Base-by-base conservation (phyloP, 345 rosid species). In the Passiflora organensis region DNA sequence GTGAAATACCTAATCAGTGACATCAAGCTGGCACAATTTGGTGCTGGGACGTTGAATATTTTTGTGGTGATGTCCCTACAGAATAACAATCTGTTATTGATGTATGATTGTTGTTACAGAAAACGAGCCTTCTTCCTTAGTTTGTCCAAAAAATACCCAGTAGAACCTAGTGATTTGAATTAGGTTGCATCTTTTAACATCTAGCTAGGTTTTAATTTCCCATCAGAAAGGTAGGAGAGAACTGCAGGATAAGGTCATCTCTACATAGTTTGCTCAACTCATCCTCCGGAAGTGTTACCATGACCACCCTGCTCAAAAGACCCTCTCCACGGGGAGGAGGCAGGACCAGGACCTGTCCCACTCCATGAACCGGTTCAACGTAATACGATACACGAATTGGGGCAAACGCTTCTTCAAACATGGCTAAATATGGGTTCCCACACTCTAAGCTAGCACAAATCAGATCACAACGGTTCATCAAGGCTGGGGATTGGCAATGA, bases 301-400 rank as follows among this genome's bases (percentile, higher is more conserved):
- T 77, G 13, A 74, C 86, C 60, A 75, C 68, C 55, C 85, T 77
- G 59, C 85, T 72, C 74, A 55, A 48, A 15, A 65, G 63, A 38
- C 76, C 81, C 10, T 76, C 90, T 19, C 62, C 25, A 0, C 58
- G 45, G 8, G 62, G 58, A 10, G 83, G 23, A 0, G 81, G 88
- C 10, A 83, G 72, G 63, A 85, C 62, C 66, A 78, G 32, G 53
- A 83, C 73, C 13, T 67, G 86, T 18, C 83, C 87, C 34, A 58
- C 21, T 48, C 72, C 80, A 10, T 59, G 58, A 21, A 59, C 60
- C 0, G 82, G 84, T 61, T 85, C 79, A 0, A 80, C 56, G 38
- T 80, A 69, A 56, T 69, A 74, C 1, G 85, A 78, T 6, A 74
- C 61, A 0, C 63, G 68, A 41, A 65, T 42, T 4, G 83, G 77